Conservation (phyloP, 129 eudicot species). For the Apium graveolens region DNA sequence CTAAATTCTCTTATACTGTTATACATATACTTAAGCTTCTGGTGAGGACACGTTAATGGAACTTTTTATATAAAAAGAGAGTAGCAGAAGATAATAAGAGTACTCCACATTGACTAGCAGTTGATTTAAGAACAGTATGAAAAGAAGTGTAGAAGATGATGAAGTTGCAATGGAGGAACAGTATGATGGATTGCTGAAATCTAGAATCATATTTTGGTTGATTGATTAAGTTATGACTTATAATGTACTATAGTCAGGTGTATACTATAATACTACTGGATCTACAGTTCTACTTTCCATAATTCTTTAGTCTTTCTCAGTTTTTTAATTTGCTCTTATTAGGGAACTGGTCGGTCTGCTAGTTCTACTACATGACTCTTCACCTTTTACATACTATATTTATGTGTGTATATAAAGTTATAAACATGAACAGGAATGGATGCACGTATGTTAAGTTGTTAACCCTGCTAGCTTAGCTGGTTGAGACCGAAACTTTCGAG, state of each 20-base stretch:
- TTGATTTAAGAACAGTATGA: background rate
- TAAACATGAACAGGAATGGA: background rate
- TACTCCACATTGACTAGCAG: background rate
- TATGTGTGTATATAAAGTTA: no score
- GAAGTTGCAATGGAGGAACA: constrained; percentile 29
- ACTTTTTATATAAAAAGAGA: background rate
- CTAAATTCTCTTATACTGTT: background rate
- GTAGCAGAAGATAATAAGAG: background rate
- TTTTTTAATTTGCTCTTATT: constrained; percentile 27
- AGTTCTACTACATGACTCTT: background rate
- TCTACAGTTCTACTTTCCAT: constrained; percentile 1
- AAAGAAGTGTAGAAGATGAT: constrained; percentile 27
- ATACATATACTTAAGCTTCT: background rate
- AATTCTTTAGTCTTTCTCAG: background rate
- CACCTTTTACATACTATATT: background rate
- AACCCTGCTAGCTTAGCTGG: no score
- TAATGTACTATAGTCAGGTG: constrained; percentile 14
- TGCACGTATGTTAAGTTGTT: no score
- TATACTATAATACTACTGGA: background rate
- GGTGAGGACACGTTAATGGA: background rate
- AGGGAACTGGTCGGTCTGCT: constrained; percentile 41
- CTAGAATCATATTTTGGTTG: constrained; percentile 27
- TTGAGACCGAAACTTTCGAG: no score
- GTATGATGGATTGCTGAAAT: constrained; percentile 38
- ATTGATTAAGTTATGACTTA: constrained; percentile 15